Conservation (phyloP, 1,139 yeast genomes). For the Komagataea norvegica region DNA sequence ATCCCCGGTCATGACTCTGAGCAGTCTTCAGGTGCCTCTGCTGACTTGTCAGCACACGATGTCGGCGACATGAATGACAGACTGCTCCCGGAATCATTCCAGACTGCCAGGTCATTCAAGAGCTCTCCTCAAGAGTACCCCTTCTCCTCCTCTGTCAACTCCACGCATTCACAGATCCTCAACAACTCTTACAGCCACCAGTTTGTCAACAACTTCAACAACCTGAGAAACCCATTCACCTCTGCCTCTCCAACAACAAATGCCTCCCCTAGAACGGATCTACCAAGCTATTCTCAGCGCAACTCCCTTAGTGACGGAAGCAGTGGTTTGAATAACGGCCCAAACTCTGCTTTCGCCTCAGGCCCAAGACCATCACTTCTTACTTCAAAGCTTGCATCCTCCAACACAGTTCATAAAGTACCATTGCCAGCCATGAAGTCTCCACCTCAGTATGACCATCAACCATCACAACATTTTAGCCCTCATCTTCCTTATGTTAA, state of each 20-base stretch:
- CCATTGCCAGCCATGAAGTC: conserved; percentile 1
- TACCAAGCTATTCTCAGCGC: conserved; percentile 13
- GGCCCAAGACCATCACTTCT: conserved; percentile 26
- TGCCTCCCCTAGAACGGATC: conserved; percentile 21
- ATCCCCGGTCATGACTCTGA: conserved; percentile 25
- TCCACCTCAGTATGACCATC: conserved; percentile 1
- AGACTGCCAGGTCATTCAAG: conserved; percentile 25
- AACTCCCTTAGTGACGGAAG: conserved; percentile 8
- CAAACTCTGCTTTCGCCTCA: conserved; percentile 8
- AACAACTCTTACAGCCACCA: conserved; percentile 18
- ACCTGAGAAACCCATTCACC: conserved; percentile 19
- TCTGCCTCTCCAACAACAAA: conserved; percentile 21
- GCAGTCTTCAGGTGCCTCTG: conserved; percentile 3
- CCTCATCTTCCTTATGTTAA: conserved; percentile 2
- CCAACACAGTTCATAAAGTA: conserved; percentile 3
- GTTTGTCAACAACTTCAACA: conserved; percentile 17
- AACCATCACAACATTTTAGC: conserved; percentile 4
- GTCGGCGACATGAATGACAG: conserved; percentile 4
- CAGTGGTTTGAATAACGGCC: conserved; percentile 1
- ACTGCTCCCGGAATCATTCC: conserved; percentile 24
- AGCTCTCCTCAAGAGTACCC: conserved; percentile 19
- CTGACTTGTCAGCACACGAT: background rate
- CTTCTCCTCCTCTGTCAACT: conserved; percentile 21
- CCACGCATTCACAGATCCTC: conserved; percentile 19
- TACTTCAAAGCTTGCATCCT: conserved; percentile 28